These are phyloP conservation scores for Geosmithia morbida DNA, from an alignment of 2,329 filamentous ascomycete species.

Conservation along the genomic window DNA sequence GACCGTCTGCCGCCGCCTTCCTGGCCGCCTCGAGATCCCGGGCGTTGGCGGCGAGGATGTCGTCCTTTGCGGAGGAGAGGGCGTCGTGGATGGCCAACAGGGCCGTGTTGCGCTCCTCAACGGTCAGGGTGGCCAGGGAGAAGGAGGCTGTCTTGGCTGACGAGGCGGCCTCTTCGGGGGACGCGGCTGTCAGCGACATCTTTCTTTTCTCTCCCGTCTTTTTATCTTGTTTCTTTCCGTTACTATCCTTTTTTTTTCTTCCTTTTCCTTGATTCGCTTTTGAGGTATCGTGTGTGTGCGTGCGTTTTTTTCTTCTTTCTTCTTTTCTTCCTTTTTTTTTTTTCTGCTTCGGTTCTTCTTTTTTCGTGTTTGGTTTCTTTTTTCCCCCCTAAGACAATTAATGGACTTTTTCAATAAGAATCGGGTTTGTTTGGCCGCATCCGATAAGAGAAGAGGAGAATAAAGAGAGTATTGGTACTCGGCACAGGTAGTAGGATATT, in stretches of 20 bases:
- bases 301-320: too few species aligned
- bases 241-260: neutral
- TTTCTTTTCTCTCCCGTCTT: neutral
- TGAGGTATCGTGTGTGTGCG: too few species aligned
- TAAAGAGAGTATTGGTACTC: too few species aligned
- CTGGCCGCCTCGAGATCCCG: slow-evolving; percentile 64
- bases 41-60: slow-evolving; percentile 77
- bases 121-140: slow-evolving; percentile 65
- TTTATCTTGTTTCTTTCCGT: neutral
- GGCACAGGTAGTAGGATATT: too few species aligned
- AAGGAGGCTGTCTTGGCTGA: slow-evolving; percentile 73
- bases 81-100: slow-evolving; percentile 70
- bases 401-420: too few species aligned
- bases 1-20: slow-evolving; percentile 58
- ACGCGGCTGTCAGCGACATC: slow-evolving; percentile 86
- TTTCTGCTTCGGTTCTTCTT: too few species aligned
- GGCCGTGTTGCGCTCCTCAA: slow-evolving; percentile 66
- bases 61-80: slow-evolving; percentile 52
- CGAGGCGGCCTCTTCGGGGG: slow-evolving; percentile 61
- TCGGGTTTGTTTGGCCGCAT: too few species aligned
- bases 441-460: too few species aligned
- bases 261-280: too few species aligned
- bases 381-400: too few species aligned
- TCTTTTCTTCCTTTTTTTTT: too few species aligned
- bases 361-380: too few species aligned